Percentiles rank a stretch among this genome's conserved stretches.
Conservation (phyloP, 1,139 yeast species). For the Blastobotrys aristatus region DNA sequence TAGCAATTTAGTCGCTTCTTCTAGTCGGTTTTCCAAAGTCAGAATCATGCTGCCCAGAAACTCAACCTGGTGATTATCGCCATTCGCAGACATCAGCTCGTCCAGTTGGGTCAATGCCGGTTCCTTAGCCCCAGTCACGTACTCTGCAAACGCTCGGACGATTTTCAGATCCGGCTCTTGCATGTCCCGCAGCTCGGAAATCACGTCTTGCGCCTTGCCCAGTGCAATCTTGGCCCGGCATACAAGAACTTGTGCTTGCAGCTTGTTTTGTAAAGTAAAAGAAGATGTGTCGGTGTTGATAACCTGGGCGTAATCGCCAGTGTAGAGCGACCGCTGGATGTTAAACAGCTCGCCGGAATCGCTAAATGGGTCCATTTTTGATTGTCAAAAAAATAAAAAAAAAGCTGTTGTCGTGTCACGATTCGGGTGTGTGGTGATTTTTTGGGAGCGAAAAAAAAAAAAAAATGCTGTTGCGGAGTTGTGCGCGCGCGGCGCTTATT, state of each 20-base stretch:
- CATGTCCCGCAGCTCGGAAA: conserved; percentile 23
- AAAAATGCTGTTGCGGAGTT: too few species aligned
- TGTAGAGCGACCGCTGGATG: conserved; percentile 38
- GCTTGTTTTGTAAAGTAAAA: conserved; percentile 23
- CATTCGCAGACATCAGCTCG: conserved; percentile 23
- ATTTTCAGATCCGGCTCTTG: conserved; percentile 23
- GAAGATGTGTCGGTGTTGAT: conserved; percentile 26
- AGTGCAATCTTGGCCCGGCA: conserved; percentile 35
- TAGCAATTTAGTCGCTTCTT: conserved; percentile 35
- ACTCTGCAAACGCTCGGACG: conserved; percentile 24
- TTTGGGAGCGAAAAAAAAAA: neutral
- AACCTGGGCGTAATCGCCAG: conserved; percentile 38
- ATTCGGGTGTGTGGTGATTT: neutral
- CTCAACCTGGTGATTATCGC: conserved; percentile 26
- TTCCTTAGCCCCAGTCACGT: conserved; percentile 20
- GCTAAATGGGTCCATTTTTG: conserved; percentile 30
- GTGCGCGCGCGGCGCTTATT: too few species aligned
- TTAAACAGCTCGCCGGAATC: conserved; percentile 34
- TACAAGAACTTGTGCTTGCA: conserved; percentile 32
- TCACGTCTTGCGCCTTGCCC: conserved; percentile 33
- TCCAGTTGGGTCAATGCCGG: conserved; percentile 18
- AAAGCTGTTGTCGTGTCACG: too few species aligned
- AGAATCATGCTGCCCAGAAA: conserved; percentile 35
- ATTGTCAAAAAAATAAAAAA: neutral
- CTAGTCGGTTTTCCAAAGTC: conserved; percentile 28